Percentiles rank a stretch among this genome's conserved stretches.
These are phyloP conservation scores for Phaeosphaeriaceae sp. DNA, from an alignment of 2,329 filamentous ascomycete genomes.

Conservation along the genomic window DNA sequence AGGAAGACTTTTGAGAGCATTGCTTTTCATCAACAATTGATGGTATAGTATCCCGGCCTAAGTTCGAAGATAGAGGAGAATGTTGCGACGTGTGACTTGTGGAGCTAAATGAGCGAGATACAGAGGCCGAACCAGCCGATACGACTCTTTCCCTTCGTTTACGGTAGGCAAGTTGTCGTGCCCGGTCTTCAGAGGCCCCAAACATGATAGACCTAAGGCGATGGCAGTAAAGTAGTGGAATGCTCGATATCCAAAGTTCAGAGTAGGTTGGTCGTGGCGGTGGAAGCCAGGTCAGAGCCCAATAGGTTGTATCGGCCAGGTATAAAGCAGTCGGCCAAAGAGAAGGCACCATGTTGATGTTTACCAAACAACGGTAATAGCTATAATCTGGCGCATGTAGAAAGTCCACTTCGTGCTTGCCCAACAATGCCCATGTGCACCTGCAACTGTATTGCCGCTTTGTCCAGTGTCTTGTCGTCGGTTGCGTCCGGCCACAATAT, in stretches of 20 bases:
- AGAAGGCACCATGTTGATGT: background rate
- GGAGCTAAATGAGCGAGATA: slow-evolving; percentile 20
- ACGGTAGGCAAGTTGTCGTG: slow-evolving; percentile 43
- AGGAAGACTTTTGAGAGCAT: no score
- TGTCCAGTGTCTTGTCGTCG: no score
- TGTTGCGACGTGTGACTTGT: slow-evolving; percentile 17
- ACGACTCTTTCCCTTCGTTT: slow-evolving; percentile 33
- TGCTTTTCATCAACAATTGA: background rate
- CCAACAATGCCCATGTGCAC: background rate
- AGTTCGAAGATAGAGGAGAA: background rate
- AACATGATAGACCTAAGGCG: slow-evolving; percentile 31
- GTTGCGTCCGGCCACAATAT: no score
- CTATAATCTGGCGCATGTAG: no score
- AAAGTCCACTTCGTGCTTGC: background rate
- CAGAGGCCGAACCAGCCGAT: slow-evolving; percentile 26
- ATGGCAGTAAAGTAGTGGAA: slow-evolving; percentile 7
- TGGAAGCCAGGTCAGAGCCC: no score
- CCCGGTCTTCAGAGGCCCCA: slow-evolving; percentile 42
- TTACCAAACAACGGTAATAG: no score
- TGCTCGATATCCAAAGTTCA: slow-evolving; percentile 8
- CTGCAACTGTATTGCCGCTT: no score
- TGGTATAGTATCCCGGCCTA: background rate
- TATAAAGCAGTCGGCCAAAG: background rate
- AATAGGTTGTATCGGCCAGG: no score
- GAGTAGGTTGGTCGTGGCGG: slow-evolving; percentile 8